Base-by-base conservation (phyloP, 345 rosid species). In the Geranium brycei region DNA sequence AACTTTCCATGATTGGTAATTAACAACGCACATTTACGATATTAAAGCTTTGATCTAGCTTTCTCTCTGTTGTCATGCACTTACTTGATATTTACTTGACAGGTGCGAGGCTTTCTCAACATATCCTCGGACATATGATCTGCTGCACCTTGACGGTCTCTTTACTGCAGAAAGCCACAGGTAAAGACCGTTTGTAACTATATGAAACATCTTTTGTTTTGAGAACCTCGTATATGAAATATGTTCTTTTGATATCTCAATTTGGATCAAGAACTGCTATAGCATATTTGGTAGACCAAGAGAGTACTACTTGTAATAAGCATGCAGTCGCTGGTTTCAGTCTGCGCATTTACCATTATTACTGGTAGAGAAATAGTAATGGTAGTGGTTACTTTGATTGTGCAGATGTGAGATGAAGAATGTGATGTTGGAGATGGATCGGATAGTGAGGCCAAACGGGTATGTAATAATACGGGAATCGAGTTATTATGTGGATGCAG, bases 91-190 rank as follows among this genome's bases (percentile, higher is more conserved):
- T 51, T 32, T 67, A 57, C 76, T 66, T 79, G 51, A 16, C 64
- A 92, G 98, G 98, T 92, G 98, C 71, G 98, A 92, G 77, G 95
- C 97, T 28, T 89, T 92, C 77, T 92, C 98, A 5, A 89, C 98
- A 3, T 92, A 92, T 77, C 98, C 98, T 66, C 79, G 98, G 61
- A 89, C 98, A 5, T 92, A 92, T 59, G 98, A 92, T 75, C 91
- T 92, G 64, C 97, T 92, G 62, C 98, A 92, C 77, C 84, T 92
- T 6, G 98, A 89, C 70, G 93, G 95, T 51, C 81, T 89, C 64
- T 86, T 89, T 66, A 89, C 93, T 62, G 77, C 88, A 16, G 98
- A 92, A 73, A 87, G 88, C 78, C 91, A 92, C 68, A 83, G 98
- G 99, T 92, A 80, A 69, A 23, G 28, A 23, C 28, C 2, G 1